phyloP scores from a whole-genome alignment of 78 protist genomes.

The Mantamonas sphyraenae region DNA sequence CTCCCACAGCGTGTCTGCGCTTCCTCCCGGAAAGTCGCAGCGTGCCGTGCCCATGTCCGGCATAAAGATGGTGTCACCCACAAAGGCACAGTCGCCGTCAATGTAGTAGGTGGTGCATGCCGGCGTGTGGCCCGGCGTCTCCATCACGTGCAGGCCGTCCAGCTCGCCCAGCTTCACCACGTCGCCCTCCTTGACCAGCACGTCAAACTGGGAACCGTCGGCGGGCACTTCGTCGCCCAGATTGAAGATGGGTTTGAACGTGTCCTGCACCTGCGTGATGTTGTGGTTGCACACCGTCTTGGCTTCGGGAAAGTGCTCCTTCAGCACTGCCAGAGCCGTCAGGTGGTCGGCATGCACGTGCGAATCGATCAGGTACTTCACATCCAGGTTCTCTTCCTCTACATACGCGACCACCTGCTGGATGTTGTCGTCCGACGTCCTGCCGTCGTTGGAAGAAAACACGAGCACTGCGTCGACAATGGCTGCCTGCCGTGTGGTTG shows the following conservation, averaged over 20 bases:
- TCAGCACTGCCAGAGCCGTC: constrained; percentile 27
- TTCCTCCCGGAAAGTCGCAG: constrained; percentile 58
- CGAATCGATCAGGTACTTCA: constrained; percentile 45
- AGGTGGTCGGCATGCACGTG: constrained; percentile 59
- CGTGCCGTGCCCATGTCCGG: constrained; percentile 67
- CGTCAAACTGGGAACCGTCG: constrained; percentile 46
- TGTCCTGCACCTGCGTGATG: constrained; percentile 27
- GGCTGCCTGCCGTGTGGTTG: neutral
- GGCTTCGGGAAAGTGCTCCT: neutral
- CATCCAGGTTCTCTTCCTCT: constrained; percentile 5
- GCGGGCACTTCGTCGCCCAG: constrained; percentile 13
- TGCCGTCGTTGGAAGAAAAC: constrained; percentile 13
- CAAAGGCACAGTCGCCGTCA: constrained; percentile 34
- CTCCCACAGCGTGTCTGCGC: constrained; percentile 19
- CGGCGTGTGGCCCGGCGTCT: constrained; percentile 65
- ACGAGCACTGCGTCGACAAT: constrained; percentile 44
- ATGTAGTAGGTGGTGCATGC: constrained; percentile 47
- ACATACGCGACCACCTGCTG: constrained; percentile 13
- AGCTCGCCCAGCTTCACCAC: constrained; percentile 27
- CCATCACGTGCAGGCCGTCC: constrained; percentile 16
- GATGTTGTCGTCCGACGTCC: too few species aligned
- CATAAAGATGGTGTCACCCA: constrained; percentile 56
- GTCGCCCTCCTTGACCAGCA: constrained; percentile 31
- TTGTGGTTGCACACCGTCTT: constrained; percentile 37
- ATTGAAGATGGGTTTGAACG: constrained; percentile 19